These are phyloP conservation scores for Globisporangium megalacanthum DNA, from an alignment of 352 stramenopile genomes.

Conservation along the genomic window DNA sequence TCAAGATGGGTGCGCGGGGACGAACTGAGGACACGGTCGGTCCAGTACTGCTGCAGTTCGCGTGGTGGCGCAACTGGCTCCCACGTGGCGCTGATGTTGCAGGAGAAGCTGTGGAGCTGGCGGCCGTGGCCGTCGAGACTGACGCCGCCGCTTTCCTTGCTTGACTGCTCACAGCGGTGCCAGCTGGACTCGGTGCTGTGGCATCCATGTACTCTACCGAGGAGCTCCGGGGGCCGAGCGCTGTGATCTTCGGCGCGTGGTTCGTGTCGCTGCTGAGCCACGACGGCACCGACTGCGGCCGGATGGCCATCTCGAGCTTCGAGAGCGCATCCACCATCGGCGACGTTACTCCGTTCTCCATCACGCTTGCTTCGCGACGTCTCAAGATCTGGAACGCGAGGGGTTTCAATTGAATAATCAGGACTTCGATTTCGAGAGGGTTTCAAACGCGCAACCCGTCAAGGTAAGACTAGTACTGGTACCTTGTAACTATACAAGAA, in stretches of 20 bases:
- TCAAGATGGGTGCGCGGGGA: conserved; percentile 46
- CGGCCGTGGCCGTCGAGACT: background rate
- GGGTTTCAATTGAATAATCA: too few species aligned
- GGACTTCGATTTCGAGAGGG: too few species aligned
- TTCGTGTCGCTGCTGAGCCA: conserved; percentile 73
- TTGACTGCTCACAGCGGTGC: too few species aligned
- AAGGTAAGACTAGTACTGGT: too few species aligned
- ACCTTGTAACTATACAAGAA: too few species aligned
- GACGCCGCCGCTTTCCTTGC: background rate
- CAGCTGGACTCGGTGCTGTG: too few species aligned
- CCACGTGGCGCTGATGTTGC: background rate
- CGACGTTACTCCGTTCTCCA: too few species aligned
- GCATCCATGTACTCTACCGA: conserved; percentile 50
- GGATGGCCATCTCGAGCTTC: conserved; percentile 67
- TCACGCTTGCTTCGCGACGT: too few species aligned
- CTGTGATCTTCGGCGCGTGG: conserved; percentile 55
- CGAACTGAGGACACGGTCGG: conserved; percentile 28
- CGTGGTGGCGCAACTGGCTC: background rate
- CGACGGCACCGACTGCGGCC: conserved; percentile 62
- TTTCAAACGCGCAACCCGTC: too few species aligned
- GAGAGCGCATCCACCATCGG: conserved; percentile 52
- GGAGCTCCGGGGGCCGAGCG: conserved; percentile 42
- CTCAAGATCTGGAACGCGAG: too few species aligned
- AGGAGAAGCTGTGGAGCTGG: background rate
- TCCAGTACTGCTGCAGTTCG: background rate